phyloP scores from a whole-genome alignment of 441 rosid species.

The Croton laevigatus region DNA sequence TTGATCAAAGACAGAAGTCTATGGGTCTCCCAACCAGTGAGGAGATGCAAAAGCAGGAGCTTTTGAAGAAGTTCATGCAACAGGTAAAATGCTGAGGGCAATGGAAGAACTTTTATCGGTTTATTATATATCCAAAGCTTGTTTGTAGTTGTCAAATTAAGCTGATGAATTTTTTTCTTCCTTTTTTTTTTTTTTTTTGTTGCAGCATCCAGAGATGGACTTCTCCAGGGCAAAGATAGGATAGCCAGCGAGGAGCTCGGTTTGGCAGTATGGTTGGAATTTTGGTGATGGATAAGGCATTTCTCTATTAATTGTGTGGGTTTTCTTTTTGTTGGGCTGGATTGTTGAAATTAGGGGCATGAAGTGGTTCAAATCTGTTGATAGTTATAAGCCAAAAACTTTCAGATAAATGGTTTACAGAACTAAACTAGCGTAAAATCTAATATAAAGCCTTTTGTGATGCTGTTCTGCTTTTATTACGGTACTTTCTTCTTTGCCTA shows the following conservation, averaged over 20 bases:
- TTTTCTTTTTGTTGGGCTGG: constrained; percentile 12
- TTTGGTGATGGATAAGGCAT: background rate
- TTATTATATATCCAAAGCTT: too few species aligned
- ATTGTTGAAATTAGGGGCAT: background rate
- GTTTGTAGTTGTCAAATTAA: background rate
- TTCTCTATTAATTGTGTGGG: background rate
- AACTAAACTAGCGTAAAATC: background rate
- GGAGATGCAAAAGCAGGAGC: constrained; percentile 89
- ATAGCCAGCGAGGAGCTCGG: background rate
- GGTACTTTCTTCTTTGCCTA: background rate
- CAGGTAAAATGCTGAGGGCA: constrained; percentile 42
- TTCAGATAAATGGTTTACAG: background rate
- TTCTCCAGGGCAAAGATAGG: constrained; percentile 65
- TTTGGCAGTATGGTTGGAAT: background rate
- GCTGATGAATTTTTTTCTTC: background rate
- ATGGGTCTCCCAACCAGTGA: constrained; percentile 98
- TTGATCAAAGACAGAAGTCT: constrained; percentile 92
- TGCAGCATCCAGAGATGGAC: constrained; percentile 97
- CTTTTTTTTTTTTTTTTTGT: background rate
- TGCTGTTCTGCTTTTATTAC: background rate
- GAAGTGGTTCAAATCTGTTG: constrained; percentile 8
- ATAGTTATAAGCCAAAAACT: constrained; percentile 1
- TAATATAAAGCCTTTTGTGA: background rate
- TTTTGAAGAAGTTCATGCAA: constrained; percentile 90
- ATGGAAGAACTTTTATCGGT: background rate